phyloP scores from a whole-genome alignment of 208 protist genomes.

The Leishmania turanica region DNA sequence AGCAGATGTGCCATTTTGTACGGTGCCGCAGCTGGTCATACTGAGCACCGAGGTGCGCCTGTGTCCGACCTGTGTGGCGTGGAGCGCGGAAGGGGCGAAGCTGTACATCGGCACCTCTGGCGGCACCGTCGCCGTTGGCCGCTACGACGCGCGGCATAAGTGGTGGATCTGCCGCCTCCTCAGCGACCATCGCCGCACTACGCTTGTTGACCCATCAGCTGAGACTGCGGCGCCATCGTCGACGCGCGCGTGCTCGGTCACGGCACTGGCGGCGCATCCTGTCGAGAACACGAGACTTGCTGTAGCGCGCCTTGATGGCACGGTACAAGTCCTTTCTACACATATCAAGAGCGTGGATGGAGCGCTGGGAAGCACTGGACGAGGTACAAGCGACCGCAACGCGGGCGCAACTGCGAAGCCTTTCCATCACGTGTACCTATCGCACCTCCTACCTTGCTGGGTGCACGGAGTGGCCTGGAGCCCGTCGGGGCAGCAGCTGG shows the following conservation, averaged over 20 bases:
- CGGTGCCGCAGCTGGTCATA: conserved; percentile 35
- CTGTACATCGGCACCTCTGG: conserved; percentile 57
- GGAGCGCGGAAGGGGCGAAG: conserved; percentile 51
- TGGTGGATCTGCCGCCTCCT: conserved; percentile 69
- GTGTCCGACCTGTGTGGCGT: conserved; percentile 44
- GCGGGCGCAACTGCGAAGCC: neutral
- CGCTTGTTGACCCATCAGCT: neutral
- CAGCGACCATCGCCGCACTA: neutral
- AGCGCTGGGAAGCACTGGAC: neutral
- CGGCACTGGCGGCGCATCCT: conserved; percentile 47
- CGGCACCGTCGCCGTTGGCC: conserved; percentile 57
- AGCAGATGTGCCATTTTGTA: neutral
- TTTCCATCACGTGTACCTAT: conserved; percentile 17
- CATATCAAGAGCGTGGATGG: conserved; percentile 58
- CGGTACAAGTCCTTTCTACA: conserved; percentile 51
- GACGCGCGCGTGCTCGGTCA: conserved; percentile 16
- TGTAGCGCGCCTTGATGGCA: conserved; percentile 45
- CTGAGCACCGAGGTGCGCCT: conserved; percentile 42
- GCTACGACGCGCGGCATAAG: conserved; percentile 44
- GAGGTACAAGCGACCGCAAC: neutral
- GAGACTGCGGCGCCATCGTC: neutral
- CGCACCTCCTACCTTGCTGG: conserved; percentile 8
- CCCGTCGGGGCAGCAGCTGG: conserved; percentile 18
- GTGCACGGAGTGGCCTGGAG: conserved; percentile 22
- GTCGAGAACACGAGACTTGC: conserved; percentile 48